A percentile compares a stretch with the other conserved stretches of the same genome.
These are phyloP conservation scores for Globisporangium spiculum DNA, from an alignment of 352 stramenopile genomes.

Conservation along the genomic window DNA sequence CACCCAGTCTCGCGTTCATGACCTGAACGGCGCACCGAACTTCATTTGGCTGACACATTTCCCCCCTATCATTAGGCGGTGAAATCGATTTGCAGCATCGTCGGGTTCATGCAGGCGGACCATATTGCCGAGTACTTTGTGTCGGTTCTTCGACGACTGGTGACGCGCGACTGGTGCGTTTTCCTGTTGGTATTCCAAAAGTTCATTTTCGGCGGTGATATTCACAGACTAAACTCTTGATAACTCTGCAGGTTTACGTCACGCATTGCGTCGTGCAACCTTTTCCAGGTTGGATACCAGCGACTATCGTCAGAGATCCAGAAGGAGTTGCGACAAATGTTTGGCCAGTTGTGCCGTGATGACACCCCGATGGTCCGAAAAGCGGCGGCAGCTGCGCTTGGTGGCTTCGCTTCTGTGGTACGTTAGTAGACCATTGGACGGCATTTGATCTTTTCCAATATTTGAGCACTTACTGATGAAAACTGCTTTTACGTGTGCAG, in stretches of 20 bases:
- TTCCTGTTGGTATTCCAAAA: constrained; percentile 14
- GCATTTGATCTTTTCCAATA: background rate
- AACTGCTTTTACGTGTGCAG: constrained; percentile 17
- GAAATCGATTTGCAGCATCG: constrained; percentile 86
- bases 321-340: constrained; percentile 88
- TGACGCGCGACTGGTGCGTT: constrained; percentile 96
- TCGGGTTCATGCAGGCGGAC: constrained; percentile 79
- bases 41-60: background rate
- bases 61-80: constrained; percentile 54
- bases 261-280: constrained; percentile 79
- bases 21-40: background rate
- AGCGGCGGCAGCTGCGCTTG: constrained; percentile 87
- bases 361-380: constrained; percentile 98
- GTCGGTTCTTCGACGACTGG: constrained; percentile 91
- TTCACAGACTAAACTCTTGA: background rate
- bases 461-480: background rate
- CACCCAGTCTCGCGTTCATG: background rate
- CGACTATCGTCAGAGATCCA: constrained; percentile 58
- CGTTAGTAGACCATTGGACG: background rate
- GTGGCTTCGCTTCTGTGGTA: constrained; percentile 77
- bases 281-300: constrained; percentile 77
- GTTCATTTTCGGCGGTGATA: background rate
- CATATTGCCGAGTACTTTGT: constrained; percentile 91
- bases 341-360: constrained; percentile 93
- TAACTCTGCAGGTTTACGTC: constrained; percentile 62